Conservation (phyloP, 371 early-diverging fungal genomes). For the Pancytospora epiphaga region DNA sequence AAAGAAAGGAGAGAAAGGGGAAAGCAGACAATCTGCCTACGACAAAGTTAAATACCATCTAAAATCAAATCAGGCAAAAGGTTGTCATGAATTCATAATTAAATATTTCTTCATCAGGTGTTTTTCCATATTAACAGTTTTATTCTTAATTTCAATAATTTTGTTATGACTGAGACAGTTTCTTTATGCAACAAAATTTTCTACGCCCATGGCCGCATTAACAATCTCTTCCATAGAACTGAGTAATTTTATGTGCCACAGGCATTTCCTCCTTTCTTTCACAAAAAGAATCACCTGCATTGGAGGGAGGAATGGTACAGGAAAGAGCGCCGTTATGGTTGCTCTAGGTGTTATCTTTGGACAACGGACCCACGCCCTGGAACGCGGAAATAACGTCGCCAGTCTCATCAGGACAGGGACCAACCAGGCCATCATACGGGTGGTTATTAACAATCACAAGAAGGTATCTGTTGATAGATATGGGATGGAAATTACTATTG, state of each 20-base stretch:
- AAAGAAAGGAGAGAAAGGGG: too few species aligned
- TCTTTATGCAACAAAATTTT: background rate
- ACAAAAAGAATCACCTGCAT: conserved; percentile 55
- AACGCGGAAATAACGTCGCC: conserved; percentile 52
- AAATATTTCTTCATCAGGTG: too few species aligned
- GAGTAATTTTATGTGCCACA: conserved; percentile 61
- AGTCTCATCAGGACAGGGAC: conserved; percentile 55
- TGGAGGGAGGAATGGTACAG: conserved; percentile 59
- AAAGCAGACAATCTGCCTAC: too few species aligned
- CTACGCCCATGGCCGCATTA: background rate
- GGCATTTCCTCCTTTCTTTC: conserved; percentile 50
- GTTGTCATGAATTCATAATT: too few species aligned
- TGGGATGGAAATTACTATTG: conserved; percentile 44
- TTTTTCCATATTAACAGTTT: too few species aligned
- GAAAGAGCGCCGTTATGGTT: conserved; percentile 61
- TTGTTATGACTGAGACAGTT: background rate
- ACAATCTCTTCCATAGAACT: conserved; percentile 49
- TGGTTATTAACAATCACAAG: conserved; percentile 30
- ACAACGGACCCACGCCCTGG: conserved; percentile 46
- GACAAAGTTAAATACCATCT: too few species aligned
- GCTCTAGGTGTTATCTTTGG: conserved; percentile 60
- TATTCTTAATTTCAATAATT: too few species aligned
- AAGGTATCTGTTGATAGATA: conserved; percentile 30
- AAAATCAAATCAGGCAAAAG: too few species aligned
- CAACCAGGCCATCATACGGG: conserved; percentile 30